Evolutionary conservation across 2,329 filamentous ascomycete species (phyloP), one percentile per base, ranked within the genome.

Genomic region (Pyrenophora teres): DNA sequence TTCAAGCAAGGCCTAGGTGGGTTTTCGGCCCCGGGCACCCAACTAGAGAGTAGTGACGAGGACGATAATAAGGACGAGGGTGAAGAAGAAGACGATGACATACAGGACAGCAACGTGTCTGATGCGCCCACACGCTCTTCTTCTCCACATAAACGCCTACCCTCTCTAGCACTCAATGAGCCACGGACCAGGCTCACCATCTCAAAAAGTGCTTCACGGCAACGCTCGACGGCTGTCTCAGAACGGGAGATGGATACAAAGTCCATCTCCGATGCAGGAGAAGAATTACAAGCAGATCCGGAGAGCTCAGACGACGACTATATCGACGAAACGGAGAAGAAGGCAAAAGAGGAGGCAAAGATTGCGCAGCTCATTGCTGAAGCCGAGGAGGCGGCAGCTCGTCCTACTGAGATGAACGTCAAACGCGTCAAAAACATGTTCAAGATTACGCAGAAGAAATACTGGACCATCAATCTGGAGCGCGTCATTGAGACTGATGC

Each of bases 371-470:
- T 80, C 56, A 79, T 80, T 35, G 73, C 74, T 27, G 69, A 78
- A 62, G 78, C 77, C 21, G 78, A 80, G 68, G 70, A 76, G 37
- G 67, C 68, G 23, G 70, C 76, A 46, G 69, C 74, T n/a, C 64
- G 69, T 32, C 77, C 78, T 6, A 74, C 73, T 2, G 69, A 76
- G 5, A 62, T 74, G 47, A 78, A 76, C 43, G 42, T 78, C 4
- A 78, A 74, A 54, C 75, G 78, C 10, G 77, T 76, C 6, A 72
- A 68, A 4, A 77, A 79, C 45, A 78, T 85, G 10, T 71, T 87
- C 30, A 86, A 83, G 63, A 78, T 81, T 12, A 71, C 76, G n/a
- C 72, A 76, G 2, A 83, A 81, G 48, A 88, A 86, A 63, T 80
- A 85, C 56, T 77, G 80, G 5, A 88, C 84, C 1, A 65, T 83